Percentiles rank a stretch among this genome's conserved stretches.
Conservation (phyloP, 352 stramenopile genomes). For the Globisporangium takayamanum region DNA sequence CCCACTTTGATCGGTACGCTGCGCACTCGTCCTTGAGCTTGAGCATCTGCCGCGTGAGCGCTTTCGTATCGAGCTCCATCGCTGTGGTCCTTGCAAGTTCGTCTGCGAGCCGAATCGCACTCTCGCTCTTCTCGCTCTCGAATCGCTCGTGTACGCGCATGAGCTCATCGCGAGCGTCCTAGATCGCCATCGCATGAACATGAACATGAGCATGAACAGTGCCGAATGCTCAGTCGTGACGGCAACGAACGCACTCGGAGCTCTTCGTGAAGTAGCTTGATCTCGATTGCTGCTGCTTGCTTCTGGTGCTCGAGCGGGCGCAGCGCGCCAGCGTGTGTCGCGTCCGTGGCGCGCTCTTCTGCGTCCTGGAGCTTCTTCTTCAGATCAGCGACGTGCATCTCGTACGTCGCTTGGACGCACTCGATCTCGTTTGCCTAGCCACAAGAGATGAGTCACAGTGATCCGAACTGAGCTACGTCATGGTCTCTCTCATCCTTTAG, state of each 20-base stretch:
- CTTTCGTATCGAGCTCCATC: slow-evolving; percentile 58
- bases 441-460: neutral
- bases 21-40: slow-evolving; percentile 48
- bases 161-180: slow-evolving; percentile 53
- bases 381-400: slow-evolving; percentile 49
- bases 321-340: slow-evolving; percentile 32
- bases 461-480: neutral
- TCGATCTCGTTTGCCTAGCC: slow-evolving; percentile 64
- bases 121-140: slow-evolving; percentile 32
- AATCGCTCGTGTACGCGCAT: slow-evolving; percentile 24
- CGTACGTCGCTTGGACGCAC: slow-evolving; percentile 60
- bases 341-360: slow-evolving; percentile 32
- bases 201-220: neutral
- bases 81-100: slow-evolving; percentile 31
- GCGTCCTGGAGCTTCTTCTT: slow-evolving; percentile 39
- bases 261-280: slow-evolving; percentile 57
- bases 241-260: slow-evolving; percentile 29
- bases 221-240: no score
- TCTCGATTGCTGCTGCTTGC: slow-evolving; percentile 44
- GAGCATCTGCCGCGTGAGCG: slow-evolving; percentile 32
- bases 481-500: neutral
- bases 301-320: slow-evolving; percentile 51
- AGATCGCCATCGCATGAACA: neutral
- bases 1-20: slow-evolving; percentile 36
- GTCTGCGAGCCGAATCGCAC: slow-evolving; percentile 43